Evolutionary conservation across 495 filamentous ascomycete genomes (phyloP).

Genomic region (Cladorrhinum samala): DNA sequence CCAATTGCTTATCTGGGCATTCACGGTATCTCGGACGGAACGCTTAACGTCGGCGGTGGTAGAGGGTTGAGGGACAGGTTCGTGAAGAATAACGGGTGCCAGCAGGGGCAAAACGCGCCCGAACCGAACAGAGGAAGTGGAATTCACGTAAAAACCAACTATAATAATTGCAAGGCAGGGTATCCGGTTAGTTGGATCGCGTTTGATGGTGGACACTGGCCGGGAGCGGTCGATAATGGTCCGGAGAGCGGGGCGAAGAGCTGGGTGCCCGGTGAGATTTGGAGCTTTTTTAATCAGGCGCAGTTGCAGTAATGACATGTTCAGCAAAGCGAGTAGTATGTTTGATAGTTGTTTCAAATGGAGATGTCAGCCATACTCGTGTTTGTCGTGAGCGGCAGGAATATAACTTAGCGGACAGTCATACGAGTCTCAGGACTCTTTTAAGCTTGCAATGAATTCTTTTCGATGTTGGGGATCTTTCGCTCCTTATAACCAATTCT

Average conservation of each 20-base stretch:
- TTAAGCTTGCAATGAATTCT: no score
- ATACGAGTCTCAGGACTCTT: no score
- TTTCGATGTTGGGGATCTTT: no score
- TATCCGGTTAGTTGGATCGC: conserved; percentile 24
- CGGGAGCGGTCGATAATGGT: conserved; percentile 12
- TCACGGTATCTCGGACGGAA: conserved; percentile 34
- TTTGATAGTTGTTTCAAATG: no score
- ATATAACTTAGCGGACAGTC: no score
- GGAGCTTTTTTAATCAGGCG: conserved; percentile 15
- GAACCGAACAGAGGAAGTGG: conserved; percentile 23
- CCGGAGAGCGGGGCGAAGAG: conserved; percentile 6
- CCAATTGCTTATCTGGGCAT: conserved; percentile 39
- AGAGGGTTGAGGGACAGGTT: conserved; percentile 31
- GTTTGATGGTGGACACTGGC: conserved; percentile 15
- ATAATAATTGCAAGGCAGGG: conserved; percentile 17
- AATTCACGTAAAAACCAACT: conserved; percentile 28
- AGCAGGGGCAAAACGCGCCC: conserved; percentile 14
- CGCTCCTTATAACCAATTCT: no score
- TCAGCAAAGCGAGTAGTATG: no score
- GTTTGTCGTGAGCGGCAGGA: no score
- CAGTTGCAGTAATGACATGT: conserved; percentile 9
- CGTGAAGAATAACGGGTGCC: conserved; percentile 34
- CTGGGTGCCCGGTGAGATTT: conserved; percentile 17
- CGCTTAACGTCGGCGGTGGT: conserved; percentile 29
- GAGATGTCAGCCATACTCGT: no score